Evolutionary conservation across 1,284 basidiomycete genomes (phyloP).

Genomic region (Ustilago tritici): DNA sequence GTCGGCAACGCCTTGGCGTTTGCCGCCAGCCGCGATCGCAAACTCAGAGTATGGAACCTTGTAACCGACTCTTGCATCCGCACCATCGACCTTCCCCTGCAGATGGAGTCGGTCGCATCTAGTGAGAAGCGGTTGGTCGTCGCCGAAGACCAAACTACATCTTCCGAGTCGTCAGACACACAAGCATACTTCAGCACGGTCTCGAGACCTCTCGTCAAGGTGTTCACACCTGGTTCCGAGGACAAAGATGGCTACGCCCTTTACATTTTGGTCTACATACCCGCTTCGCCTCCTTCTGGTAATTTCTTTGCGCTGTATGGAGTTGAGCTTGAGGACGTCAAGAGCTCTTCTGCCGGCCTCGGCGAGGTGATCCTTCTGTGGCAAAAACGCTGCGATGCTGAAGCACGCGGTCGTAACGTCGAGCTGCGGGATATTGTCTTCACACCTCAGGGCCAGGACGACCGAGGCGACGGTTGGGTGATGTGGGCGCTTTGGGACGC

Average conservation of each 20-base stretch:
- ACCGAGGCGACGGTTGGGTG: slow-evolving; percentile 44
- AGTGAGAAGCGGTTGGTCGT: slow-evolving; percentile 37
- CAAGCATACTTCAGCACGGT: slow-evolving; percentile 44
- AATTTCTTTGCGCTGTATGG: slow-evolving; percentile 64
- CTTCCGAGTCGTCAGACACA: slow-evolving; percentile 21
- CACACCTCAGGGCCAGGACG: slow-evolving; percentile 29
- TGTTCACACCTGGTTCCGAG: slow-evolving; percentile 47
- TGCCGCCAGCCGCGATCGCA: slow-evolving; percentile 61
- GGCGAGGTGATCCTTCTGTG: slow-evolving; percentile 62
- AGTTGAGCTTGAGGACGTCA: slow-evolving; percentile 59
- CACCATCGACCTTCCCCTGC: slow-evolving; percentile 56
- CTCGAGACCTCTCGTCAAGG: slow-evolving; percentile 46
- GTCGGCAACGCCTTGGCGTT: slow-evolving; percentile 54
- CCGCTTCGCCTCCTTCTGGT: slow-evolving; percentile 53
- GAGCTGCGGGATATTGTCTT: slow-evolving; percentile 63
- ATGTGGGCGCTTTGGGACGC: slow-evolving; percentile 67
- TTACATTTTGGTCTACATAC: slow-evolving; percentile 60
- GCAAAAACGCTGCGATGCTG: slow-evolving; percentile 58
- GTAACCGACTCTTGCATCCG: slow-evolving; percentile 63
- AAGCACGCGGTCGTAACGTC: slow-evolving; percentile 52
- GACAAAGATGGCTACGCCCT: slow-evolving; percentile 43
- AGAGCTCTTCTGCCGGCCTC: slow-evolving; percentile 55
- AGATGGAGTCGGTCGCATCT: slow-evolving; percentile 27
- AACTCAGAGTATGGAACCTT: slow-evolving; percentile 66
- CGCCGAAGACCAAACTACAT: slow-evolving; percentile 24